These are phyloP conservation scores for Penicillium sp. DNA, from an alignment of 2,329 filamentous ascomycete species.

Conservation along the genomic window DNA sequence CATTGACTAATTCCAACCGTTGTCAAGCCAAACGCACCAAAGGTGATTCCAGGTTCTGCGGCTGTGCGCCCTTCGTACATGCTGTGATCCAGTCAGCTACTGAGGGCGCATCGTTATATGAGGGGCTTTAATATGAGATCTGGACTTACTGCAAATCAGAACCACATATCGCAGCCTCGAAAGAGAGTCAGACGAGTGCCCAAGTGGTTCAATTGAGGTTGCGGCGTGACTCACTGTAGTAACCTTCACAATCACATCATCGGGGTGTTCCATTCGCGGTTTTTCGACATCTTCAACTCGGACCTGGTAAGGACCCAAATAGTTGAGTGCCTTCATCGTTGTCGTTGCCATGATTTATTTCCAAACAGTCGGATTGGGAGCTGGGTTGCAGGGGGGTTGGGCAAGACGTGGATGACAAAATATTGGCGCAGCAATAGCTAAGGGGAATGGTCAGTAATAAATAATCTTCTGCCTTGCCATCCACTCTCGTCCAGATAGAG, in stretches of 20 bases:
- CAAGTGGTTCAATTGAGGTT: background rate
- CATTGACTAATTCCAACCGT: background rate
- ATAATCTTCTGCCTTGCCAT: no score
- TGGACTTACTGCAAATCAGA: conserved; percentile 48
- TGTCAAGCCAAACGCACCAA: conserved; percentile 36
- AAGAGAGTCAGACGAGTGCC: background rate
- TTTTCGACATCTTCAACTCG: conserved; percentile 62
- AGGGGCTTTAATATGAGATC: background rate
- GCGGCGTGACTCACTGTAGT: conserved; percentile 56
- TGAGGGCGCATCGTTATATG: background rate
- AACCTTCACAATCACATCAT: conserved; percentile 67
- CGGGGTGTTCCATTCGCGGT: conserved; percentile 63
- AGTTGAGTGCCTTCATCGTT: conserved; percentile 65
- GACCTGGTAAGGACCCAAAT: conserved; percentile 63
- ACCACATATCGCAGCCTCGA: conserved; percentile 54
- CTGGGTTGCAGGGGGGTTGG: no score
- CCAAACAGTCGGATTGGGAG: no score
- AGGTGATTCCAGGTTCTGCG: conserved; percentile 63
- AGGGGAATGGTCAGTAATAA: no score
- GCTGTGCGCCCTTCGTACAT: conserved; percentile 69
- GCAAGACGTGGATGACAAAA: no score
- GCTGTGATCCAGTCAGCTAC: conserved; percentile 38
- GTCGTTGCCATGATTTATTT: conserved; percentile 15
- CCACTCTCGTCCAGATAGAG: no score
- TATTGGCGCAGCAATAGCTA: no score